These are phyloP conservation scores for Pseudoneurospora amorphoporcata DNA, from an alignment of 495 filamentous ascomycete genomes.

Conservation along the genomic window DNA sequence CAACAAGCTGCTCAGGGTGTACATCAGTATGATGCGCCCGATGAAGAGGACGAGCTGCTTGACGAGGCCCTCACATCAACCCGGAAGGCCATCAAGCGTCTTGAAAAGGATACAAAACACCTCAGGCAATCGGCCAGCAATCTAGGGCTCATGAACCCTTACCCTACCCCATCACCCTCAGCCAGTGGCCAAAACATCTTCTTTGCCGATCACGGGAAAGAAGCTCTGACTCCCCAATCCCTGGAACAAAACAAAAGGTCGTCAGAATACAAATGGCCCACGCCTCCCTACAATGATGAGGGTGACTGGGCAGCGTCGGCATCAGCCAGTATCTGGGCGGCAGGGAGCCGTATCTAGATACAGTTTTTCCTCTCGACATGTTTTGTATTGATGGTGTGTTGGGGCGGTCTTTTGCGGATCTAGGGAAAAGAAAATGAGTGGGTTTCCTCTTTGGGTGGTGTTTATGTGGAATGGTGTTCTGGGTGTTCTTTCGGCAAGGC, in stretches of 20 bases:
- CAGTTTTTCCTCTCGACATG: neutral
- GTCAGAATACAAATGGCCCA: conserved; percentile 72
- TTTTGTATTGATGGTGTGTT: neutral
- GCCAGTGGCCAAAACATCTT: conserved; percentile 64
- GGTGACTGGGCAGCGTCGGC: conserved; percentile 80
- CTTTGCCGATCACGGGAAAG: conserved; percentile 52
- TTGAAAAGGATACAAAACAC: conserved; percentile 40
- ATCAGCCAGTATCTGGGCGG: conserved; percentile 64
- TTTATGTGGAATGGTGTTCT: conserved; percentile 12
- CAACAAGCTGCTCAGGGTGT: conserved; percentile 67
- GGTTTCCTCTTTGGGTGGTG: conserved; percentile 1
- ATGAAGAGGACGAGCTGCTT: conserved; percentile 92
- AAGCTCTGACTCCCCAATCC: conserved; percentile 50
- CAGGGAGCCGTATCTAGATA: conserved; percentile 44
- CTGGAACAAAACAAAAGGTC: conserved; percentile 42
- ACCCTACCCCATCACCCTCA: conserved; percentile 86
- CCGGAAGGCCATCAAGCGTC: conserved; percentile 37
- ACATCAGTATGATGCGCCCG: conserved; percentile 85
- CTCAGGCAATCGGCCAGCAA: conserved; percentile 49
- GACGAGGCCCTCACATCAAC: conserved; percentile 61
- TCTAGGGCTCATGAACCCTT: conserved; percentile 59
- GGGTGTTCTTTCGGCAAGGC: conserved; percentile 1
- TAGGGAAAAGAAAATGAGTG: neutral
- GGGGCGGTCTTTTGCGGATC: conserved; percentile 4
- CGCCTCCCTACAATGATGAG: conserved; percentile 76